A percentile compares a stretch with the other conserved stretches of the same genome.
phyloP scores from a whole-genome alignment of 176 grass and related monocot species.

The Carex myosuroides region DNA sequence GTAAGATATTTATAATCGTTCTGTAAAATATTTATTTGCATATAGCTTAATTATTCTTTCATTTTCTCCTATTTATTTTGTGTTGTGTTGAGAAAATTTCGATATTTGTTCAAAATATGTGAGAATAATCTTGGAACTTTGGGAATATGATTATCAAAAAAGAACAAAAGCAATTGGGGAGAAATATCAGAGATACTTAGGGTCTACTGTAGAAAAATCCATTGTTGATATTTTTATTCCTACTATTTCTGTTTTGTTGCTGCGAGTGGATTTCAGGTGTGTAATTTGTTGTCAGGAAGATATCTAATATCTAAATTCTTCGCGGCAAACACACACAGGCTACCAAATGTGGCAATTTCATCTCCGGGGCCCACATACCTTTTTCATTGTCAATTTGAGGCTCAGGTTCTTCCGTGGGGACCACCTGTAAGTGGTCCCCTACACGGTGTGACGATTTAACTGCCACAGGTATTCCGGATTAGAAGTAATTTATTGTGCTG shows the following conservation, averaged over 20 bases:
- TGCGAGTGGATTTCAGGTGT: conserved; percentile 1
- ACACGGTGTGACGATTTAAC: neutral
- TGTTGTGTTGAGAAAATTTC: neutral
- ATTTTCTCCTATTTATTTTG: neutral
- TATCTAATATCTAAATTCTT: neutral
- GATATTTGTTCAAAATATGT: neutral
- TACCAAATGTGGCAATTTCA: neutral
- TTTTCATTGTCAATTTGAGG: neutral
- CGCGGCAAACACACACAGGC: neutral
- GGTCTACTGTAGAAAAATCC: neutral
- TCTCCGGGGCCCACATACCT: neutral
- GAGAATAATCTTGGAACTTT: neutral
- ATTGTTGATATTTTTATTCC: neutral
- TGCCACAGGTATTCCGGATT: neutral
- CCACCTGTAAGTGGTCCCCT: neutral
- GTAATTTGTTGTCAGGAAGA: conserved; percentile 3
- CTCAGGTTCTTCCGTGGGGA: neutral
- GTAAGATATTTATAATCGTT: neutral
- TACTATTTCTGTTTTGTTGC: conserved; percentile 1
- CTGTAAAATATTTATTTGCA: neutral
- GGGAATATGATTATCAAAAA: no score
- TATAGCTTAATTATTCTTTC: neutral
- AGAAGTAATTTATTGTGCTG: neutral
- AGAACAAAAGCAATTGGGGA: neutral
- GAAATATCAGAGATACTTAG: neutral